Base-by-base conservation (phyloP, 2,329 filamentous ascomycete species). In the Botryotinia narcissicola region DNA sequence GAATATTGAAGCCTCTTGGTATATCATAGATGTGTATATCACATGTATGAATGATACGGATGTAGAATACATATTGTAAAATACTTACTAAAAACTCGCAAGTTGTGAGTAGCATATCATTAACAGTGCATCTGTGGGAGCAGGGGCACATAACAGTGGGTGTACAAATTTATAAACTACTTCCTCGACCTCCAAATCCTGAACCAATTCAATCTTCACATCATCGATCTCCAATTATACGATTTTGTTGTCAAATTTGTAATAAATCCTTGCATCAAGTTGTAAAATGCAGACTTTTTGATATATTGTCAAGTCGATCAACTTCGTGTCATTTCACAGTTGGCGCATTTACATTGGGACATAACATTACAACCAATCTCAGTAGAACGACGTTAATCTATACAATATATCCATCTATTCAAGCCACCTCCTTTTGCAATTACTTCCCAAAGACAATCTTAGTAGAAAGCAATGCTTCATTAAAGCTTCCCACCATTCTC, bases 1-100 rank as follows among this genome's bases (percentile, higher is more conserved):
- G 91, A 63, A 72, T 82, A 20, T 72, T 82, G 73, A 81, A 79
- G 71, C 80, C 80, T 63, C 71, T 82, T 63, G 78, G 80, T 64
- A 77, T 81, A 70, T 75, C 64, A 75, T 81, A 75, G 62, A 68
- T 75, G 70, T 74, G 75, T 73, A 79, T 79, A 79, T 72, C 76
- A 77, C 76, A 77, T 63, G 10, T 37, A 60, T 71, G 68, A 29
- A 74, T 44, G 32, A 46, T 22, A 48, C 42, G 42, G 37, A 64
- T 73, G 69, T 74, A 73, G 59, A 73, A 73, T 70, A 57, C 35
- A 37, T 57, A 73, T 70, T 73, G 71, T 73, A 70, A 60, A 73
- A 73, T 70, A 60, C 37, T 29, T 54, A n/a, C 40, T 14, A 37
- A 25, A 44, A 40, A 16, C 71, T 42, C 48, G 48, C 29, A 54